Evolutionary conservation across 306 rosid species (phyloP), one percentile per base, ranked within the genome.

Genomic region (Oxytropis ochrocephala): DNA sequence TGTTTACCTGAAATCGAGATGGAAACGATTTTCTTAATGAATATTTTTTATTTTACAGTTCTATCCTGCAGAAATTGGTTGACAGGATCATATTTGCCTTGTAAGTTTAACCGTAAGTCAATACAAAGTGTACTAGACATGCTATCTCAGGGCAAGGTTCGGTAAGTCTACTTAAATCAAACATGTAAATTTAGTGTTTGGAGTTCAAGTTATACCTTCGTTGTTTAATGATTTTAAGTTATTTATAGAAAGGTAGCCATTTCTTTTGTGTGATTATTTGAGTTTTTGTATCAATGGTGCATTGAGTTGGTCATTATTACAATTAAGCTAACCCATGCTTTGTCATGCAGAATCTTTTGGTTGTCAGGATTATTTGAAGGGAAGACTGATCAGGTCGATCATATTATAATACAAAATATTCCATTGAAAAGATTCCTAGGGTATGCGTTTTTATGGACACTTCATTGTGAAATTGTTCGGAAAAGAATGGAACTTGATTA

Each of bases 61-160:
- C 62, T 90, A 90, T 84, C 90, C 98, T 82, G 87, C 87, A n/a
- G 81, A 82, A 95, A 94, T 72, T 94, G 97, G 98, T 82, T 94
- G 69, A 84, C 82, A 47, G 87, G 89, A 33, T 90, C 96, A 53
- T 85, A 92, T 32, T 75, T 94, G 81, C 97, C n/a, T 66, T 79
- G 78, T 41, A 85, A 84, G 39, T 94, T 85, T 78, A 81, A 77
- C 69, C 86, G 88, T 60, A 54, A 41, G 74, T 67, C 70, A 35
- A 90, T 94, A 78, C 83, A 83, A 70, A 76, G 41, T 73, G 83
- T 88, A 44, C 88, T 94, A 51, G 79, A 85, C 82, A 85, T 87
- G 80, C 91, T 94, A 66, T 90, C 98, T 80, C 75, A 84, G 11
- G 64, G 84, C 80, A 87, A 83, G 61, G 86, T 87, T 42, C 84